Base-by-base conservation (phyloP, 495 filamentous ascomycete genomes). In the Penicillium coprophilum region DNA sequence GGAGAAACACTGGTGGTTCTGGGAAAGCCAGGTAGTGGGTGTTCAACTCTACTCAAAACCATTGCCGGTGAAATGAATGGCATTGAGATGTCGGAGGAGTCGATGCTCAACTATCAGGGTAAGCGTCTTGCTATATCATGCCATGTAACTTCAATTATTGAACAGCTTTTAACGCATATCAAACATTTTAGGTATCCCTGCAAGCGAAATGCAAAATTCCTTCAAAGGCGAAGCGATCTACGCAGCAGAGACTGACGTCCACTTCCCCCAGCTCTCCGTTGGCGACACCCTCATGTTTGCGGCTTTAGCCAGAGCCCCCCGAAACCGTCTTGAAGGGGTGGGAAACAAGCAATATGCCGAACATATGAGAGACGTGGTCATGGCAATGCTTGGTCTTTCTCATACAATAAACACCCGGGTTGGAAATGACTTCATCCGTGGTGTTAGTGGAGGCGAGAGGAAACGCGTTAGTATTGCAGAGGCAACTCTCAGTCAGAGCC, bases 371-470 rank as follows among this genome's bases (percentile, higher is more conserved):
- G 61, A 73, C 10, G 84, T 87, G 38, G 81, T 88, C 6, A 84
- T 82, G 36, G 83, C 85, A 0, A 81, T 78, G 0, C 58, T 82
- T 6, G 83, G 81, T 6, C 74, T 78, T 0, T 73, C 80, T 11
- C 72, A 85, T 15, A 73, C 75, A 1, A 78, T 81, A 39, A 71
- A 69, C 41, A 71, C 68, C 0, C 56, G 53, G 10, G 70, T 72
- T 73, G 89, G 90, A 38, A 88, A 91, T 66, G 87, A 89, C 1
- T 88, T 85, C 60, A 75, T 92, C 39, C 87, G 90, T 9, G 90
- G 90, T 56, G 80, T 90, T 9, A 89, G 89, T 24, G 87, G 85
- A 46, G 91, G 90, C 43, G 89, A 94, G 69, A 76, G 89, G n/a
- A 93, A 93, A 71, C 85, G 71, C 34, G 68, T 74, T 10, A 87